Base-by-base conservation (phyloP, 2,329 filamentous ascomycete species). In the Aspergillus flavus region DNA sequence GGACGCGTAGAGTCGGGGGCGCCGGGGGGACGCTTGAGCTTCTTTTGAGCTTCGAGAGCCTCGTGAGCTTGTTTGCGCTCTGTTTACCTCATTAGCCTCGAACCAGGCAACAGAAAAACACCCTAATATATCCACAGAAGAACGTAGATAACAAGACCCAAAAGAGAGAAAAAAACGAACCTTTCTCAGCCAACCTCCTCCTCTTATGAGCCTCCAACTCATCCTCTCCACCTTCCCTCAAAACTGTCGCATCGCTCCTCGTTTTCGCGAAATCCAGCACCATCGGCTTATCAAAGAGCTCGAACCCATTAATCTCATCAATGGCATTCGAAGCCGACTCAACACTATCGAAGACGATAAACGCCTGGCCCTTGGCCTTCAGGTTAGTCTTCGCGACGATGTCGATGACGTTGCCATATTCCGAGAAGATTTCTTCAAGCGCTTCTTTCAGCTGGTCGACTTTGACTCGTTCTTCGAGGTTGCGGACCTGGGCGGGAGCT, bases 331-430 rank as follows among this genome's bases (percentile, higher is more conserved):
- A 83, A 4, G 94, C 94, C n/a, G 89, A 87, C 61, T 93, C 91
- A n/a, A 90, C 82, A 65, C 84, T 86, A 71, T 96, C 93, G 76
- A 93, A 98, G 53, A 98, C 93, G 57, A 99, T 82, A 75, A 99
- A 99, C 0, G 95, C 95, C 80, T 99, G 95, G 14, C 95, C 95
- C 77, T 96, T 97, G 50, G 93, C 92, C 76, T 92, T 94, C 34
- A 98, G 80, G 77, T 96, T 97, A 67, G 87, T 92, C 82, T 96
- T 96, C 52, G 92, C 92, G 64, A 96, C 86, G 58, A 97, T 87
- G 66, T 97, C 93, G 70, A 96, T 81, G 65, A 97, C 87, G 62
- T 84, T 89, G 67, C 95, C 95, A 79, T 95, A 97, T 78, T 96
- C 92, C 66, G 89, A 89, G 81, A 98, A 98, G 72, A 98, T 85